A percentile compares a stretch with the other conserved stretches of the same genome.
Conservation (phyloP, 305 asterid genomes). For the Fraxinus sp. region DNA sequence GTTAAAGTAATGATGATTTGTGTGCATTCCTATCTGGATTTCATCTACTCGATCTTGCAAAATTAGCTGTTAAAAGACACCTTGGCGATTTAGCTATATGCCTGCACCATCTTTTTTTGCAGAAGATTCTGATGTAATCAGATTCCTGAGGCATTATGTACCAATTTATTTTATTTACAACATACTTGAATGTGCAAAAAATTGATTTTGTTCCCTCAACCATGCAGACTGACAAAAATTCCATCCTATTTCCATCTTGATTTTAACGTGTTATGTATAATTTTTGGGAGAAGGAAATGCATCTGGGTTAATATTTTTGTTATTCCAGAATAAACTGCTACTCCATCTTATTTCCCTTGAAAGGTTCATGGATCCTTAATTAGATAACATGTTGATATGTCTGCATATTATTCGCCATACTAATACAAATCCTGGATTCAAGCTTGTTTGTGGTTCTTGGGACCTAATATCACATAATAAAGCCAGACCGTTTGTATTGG, state of each 20-base stretch:
- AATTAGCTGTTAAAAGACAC: neutral
- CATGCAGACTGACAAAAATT: neutral
- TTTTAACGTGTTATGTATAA: neutral
- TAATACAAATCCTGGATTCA: neutral
- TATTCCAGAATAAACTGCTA: neutral
- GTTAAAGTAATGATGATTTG: neutral
- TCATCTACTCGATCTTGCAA: neutral
- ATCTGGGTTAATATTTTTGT: neutral
- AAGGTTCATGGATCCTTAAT: neutral
- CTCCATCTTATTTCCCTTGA: neutral
- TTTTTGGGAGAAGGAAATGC: neutral
- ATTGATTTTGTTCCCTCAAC: neutral
- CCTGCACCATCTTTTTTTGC: neutral
- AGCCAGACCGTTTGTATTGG: neutral
- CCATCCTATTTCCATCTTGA: neutral
- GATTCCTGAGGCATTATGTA: neutral
- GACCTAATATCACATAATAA: neutral
- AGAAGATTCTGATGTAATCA: neutral
- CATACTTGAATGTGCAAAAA: neutral
- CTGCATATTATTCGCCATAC: neutral
- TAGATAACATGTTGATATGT: neutral
- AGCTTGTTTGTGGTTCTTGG: neutral
- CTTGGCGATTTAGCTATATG: neutral
- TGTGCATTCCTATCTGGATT: neutral
- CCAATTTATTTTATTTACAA: neutral